Percentiles rank a stretch among this genome's conserved stretches.
Conservation (phyloP, 768 basidiomycete species). For the Tephrocybe sp. region DNA sequence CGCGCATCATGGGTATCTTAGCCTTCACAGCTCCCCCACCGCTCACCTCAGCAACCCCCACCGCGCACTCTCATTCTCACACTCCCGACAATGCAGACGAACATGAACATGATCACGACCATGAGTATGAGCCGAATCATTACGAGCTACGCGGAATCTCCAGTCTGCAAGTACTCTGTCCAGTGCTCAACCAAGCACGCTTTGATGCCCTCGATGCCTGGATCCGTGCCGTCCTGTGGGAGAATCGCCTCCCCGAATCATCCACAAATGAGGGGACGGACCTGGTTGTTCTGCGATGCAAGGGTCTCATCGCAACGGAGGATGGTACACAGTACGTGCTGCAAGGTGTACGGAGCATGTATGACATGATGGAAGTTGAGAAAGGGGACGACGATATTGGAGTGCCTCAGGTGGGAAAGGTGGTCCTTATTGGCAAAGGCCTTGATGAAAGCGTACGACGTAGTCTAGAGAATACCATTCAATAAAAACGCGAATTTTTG, state of each 20-base stretch:
- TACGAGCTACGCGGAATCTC: conserved; percentile 83
- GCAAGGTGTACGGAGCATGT: conserved; percentile 91
- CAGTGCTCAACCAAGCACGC: conserved; percentile 49
- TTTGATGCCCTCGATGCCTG: conserved; percentile 69
- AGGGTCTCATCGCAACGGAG: conserved; percentile 69
- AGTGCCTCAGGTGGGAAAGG: conserved; percentile 66
- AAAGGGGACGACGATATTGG: conserved; percentile 44
- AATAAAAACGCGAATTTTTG: not conserved
- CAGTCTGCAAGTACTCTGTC: conserved; percentile 70
- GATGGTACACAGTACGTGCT: conserved; percentile 68
- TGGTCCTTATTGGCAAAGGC: conserved; percentile 88
- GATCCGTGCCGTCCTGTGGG: conserved; percentile 85
- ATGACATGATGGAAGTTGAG: conserved; percentile 65
- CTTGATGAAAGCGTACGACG: conserved; percentile 53
- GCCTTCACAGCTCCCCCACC: conserved; percentile 67
- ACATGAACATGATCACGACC: conserved; percentile 28
- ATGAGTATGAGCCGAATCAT: conserved; percentile 44
- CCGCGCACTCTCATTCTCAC: conserved; percentile 18
- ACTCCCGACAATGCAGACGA: conserved; percentile 26
- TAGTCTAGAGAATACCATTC: conserved; percentile 45
- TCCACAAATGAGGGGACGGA: conserved; percentile 13
- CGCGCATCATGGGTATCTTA: conserved; percentile 73
- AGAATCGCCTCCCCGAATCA: conserved; percentile 48
- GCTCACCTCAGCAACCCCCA: not conserved
- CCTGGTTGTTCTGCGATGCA: conserved; percentile 80